Evolutionary conservation across 805 yeast genomes (phyloP).

Genomic region (Pichia californica): DNA sequence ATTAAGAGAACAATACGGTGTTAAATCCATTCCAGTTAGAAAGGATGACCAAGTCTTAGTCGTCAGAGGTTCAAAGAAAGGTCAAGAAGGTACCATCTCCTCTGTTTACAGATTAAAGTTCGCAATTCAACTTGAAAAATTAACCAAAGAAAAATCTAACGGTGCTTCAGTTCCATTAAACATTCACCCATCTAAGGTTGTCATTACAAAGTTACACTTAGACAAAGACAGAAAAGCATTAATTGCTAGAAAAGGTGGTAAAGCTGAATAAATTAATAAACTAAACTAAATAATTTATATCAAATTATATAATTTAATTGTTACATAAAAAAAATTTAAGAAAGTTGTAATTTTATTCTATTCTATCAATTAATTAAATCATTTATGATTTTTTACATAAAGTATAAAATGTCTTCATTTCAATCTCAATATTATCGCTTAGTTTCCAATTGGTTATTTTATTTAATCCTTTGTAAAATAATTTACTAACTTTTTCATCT

Average conservation of each 20-base stretch:
- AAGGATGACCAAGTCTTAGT: slow-evolving; percentile 93
- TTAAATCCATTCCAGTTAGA: slow-evolving; percentile 95
- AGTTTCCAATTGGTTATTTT: slow-evolving; percentile 40
- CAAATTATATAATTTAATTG: slow-evolving; percentile 6
- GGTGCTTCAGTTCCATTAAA: slow-evolving; percentile 97
- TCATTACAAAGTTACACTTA: slow-evolving; percentile 95
- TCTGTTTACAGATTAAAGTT: slow-evolving; percentile 98
- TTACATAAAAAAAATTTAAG: background rate
- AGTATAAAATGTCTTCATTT: slow-evolving; percentile 47
- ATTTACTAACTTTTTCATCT: slow-evolving; percentile 31
- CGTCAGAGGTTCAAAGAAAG: slow-evolving; percentile 98
- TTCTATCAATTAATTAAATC: too few species aligned
- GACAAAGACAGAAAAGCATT: slow-evolving; percentile 99
- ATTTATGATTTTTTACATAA: slow-evolving; percentile 37
- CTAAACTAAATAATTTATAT: slow-evolving; percentile 1
- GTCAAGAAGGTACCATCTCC: slow-evolving; percentile 96
- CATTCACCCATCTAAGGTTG: slow-evolving; percentile 98
- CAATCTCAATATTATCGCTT: slow-evolving; percentile 34
- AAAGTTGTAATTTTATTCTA: too few species aligned
- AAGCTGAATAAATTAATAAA: slow-evolving; percentile 61
- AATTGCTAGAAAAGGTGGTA: slow-evolving; percentile 97
- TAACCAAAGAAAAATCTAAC: slow-evolving; percentile 95
- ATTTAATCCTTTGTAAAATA: slow-evolving; percentile 32
- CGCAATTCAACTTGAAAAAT: slow-evolving; percentile 93
- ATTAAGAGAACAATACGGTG: slow-evolving; percentile 94